phyloP scores from a whole-genome alignment of 2,329 filamentous ascomycete species.

The Paraphoma sp. region DNA sequence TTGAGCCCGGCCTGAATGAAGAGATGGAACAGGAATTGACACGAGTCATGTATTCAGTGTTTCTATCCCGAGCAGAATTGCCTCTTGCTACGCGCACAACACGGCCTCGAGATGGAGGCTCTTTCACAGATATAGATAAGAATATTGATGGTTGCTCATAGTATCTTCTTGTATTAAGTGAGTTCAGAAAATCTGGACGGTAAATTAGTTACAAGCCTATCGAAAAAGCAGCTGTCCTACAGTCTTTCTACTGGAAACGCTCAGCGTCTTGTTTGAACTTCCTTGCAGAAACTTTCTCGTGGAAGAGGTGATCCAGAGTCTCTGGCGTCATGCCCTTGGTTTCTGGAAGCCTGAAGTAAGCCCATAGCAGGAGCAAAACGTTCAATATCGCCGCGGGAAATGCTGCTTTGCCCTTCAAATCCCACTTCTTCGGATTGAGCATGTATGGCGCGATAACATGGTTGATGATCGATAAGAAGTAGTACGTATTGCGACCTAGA shows the following conservation, averaged over 20 bases:
- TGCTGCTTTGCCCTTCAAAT: conserved; percentile 79
- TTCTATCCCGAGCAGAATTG: too few species aligned
- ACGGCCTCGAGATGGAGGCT: too few species aligned
- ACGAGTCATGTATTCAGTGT: too few species aligned
- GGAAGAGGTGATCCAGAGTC: conserved; percentile 82
- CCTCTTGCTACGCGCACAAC: too few species aligned
- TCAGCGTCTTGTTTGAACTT: conserved; percentile 9
- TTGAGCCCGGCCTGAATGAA: too few species aligned
- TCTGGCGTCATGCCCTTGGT: conserved; percentile 79
- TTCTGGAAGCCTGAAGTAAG: conserved; percentile 79
- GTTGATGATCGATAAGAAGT: conserved; percentile 67
- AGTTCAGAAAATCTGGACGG: too few species aligned
- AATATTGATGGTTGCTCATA: too few species aligned
- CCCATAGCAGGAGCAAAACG: conserved; percentile 74
- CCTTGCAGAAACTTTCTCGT: conserved; percentile 48
- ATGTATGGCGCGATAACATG: conserved; percentile 73
- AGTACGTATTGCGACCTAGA: conserved; percentile 69
- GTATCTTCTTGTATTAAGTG: too few species aligned
- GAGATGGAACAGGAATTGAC: too few species aligned
- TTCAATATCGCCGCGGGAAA: conserved; percentile 85
- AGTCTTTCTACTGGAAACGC: not conserved
- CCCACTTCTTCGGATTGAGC: conserved; percentile 64
- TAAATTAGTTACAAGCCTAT: too few species aligned
- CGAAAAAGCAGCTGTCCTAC: too few species aligned
- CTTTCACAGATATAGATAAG: too few species aligned